phyloP scores from a whole-genome alignment of 768 basidiomycete species.

The Suillus weaverae region DNA sequence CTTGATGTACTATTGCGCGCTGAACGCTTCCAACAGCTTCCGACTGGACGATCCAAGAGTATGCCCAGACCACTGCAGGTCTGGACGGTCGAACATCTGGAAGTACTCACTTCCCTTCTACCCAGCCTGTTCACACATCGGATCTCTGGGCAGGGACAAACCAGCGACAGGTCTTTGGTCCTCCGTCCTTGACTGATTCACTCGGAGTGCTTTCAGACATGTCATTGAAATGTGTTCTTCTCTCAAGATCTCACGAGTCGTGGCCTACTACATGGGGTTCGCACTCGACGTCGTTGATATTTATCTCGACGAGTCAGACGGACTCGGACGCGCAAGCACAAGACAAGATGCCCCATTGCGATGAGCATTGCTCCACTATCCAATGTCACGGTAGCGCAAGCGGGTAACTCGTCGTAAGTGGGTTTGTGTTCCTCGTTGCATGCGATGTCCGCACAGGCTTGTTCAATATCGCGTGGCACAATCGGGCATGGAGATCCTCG shows the following conservation, averaged over 20 bases:
- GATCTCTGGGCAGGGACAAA: neutral
- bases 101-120: neutral
- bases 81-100: neutral
- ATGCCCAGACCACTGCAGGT: neutral
- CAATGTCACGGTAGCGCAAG: neutral
- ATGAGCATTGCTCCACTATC: neutral
- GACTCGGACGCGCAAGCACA: neutral
- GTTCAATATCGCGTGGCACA: neutral
- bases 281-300: neutral
- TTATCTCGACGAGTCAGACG: neutral
- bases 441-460: neutral
- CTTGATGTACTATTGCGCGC: neutral
- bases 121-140: neutral
- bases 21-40: neutral
- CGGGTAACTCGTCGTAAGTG: neutral
- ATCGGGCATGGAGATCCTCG: neutral
- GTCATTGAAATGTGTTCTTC: neutral
- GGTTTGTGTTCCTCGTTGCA: neutral
- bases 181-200: neutral
- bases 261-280: neutral
- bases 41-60: neutral
- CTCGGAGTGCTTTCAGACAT: neutral
- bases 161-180: neutral
- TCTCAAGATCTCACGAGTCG: neutral
- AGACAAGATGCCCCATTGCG: neutral